Conservation (phyloP, 2,329 filamentous ascomycete genomes). For the Paecilomyces variotii region DNA sequence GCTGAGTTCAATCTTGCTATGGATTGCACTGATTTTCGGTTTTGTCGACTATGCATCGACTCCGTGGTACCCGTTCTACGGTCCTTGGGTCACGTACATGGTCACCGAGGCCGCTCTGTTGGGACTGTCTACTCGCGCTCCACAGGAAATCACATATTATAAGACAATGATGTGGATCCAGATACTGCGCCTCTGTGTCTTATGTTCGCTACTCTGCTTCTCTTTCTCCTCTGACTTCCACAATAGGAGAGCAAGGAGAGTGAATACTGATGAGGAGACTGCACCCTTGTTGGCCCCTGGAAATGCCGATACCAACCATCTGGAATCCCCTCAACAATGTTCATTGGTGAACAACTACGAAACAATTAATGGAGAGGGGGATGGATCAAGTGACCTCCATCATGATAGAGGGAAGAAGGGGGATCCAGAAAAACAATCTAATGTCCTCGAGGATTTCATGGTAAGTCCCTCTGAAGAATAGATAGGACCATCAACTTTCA, state of each 20-base stretch:
- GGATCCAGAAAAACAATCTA: not conserved
- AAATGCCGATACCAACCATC: slow-evolving; percentile 3
- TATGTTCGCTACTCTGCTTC: slow-evolving; percentile 7
- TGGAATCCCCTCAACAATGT: slow-evolving; percentile 14
- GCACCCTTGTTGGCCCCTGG: slow-evolving; percentile 10
- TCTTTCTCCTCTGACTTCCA: slow-evolving; percentile 6
- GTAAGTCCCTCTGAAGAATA: not conserved
- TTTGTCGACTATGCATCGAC: slow-evolving; percentile 45
- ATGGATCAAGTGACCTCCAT: not conserved
- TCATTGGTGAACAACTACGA: slow-evolving; percentile 31
- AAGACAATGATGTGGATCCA: slow-evolving; percentile 1
- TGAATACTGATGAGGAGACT: slow-evolving; percentile 12
- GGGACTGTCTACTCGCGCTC: slow-evolving; percentile 8
- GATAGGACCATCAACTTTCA: not conserved
- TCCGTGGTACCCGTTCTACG: slow-evolving; percentile 57
- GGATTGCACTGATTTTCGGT: slow-evolving; percentile 51
- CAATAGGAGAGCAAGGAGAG: slow-evolving; percentile 1
- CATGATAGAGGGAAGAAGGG: not conserved
- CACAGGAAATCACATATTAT: not conserved
- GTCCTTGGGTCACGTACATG: slow-evolving; percentile 53
- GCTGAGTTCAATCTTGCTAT: slow-evolving; percentile 56
- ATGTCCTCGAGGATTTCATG: not conserved
- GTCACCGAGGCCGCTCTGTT: slow-evolving; percentile 47
- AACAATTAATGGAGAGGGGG: not conserved
- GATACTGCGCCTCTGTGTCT: slow-evolving; percentile 9